Conservation (phyloP, 2,329 filamentous ascomycete species). For the Lasiodiplodia citricola region DNA sequence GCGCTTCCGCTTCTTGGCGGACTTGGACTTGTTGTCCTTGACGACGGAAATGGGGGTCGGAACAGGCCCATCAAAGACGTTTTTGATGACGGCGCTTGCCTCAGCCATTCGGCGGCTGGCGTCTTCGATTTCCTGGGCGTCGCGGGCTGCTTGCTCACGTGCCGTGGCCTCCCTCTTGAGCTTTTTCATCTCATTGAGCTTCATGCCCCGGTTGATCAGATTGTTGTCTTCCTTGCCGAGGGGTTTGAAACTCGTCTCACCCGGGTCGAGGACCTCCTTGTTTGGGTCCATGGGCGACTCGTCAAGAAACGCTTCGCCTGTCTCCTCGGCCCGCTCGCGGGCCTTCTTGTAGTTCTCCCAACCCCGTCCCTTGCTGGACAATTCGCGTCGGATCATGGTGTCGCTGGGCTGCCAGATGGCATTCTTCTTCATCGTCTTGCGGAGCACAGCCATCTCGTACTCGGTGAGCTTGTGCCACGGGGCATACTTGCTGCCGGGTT, state of each 20-base stretch:
- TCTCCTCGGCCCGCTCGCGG: slow-evolving; percentile 66
- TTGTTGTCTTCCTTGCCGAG: slow-evolving; percentile 66
- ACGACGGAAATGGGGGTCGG: slow-evolving; percentile 16
- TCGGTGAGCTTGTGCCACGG: slow-evolving; percentile 70
- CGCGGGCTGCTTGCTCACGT: slow-evolving; percentile 55
- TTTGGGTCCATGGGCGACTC: slow-evolving; percentile 44
- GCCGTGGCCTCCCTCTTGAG: slow-evolving; percentile 68
- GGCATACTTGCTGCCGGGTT: slow-evolving; percentile 63
- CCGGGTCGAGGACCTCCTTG: slow-evolving; percentile 58
- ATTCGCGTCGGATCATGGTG: slow-evolving; percentile 82
- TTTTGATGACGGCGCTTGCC: slow-evolving; percentile 26
- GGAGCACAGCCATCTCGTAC: slow-evolving; percentile 71
- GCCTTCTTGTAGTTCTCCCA: slow-evolving; percentile 57
- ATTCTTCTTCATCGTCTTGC: slow-evolving; percentile 92
- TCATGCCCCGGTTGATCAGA: slow-evolving; percentile 75
- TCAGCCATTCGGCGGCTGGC: slow-evolving; percentile 41
- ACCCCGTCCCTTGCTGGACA: slow-evolving; percentile 70
- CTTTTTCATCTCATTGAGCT: slow-evolving; percentile 78
- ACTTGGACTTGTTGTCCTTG: slow-evolving; percentile 28
- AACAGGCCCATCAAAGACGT: slow-evolving; percentile 20
- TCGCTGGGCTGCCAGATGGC: slow-evolving; percentile 83
- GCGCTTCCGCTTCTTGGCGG: slow-evolving; percentile 60
- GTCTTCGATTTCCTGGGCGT: slow-evolving; percentile 44
- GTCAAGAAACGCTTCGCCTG: slow-evolving; percentile 69
- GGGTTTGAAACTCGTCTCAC: slow-evolving; percentile 63